Base-by-base conservation (phyloP, 352 stramenopile genomes). In the Pythium guiyangense region DNA sequence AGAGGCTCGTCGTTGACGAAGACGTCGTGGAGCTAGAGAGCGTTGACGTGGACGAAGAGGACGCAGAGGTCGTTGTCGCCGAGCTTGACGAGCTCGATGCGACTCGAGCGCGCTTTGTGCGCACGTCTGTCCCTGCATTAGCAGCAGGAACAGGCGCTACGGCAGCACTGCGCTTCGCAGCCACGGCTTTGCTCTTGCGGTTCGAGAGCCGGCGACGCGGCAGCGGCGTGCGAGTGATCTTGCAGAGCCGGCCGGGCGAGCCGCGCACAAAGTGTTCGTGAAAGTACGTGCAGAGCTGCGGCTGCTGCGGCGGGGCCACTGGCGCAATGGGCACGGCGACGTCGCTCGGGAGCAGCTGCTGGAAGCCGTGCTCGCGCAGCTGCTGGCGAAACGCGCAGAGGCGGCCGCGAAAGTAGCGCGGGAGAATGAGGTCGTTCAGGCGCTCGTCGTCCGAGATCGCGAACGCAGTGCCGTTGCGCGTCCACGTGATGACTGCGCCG, bases 311-410 rank as follows among this genome's bases (percentile, higher is more conserved):
- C 48, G 54, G 27, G 9, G 55, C 47, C 2, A 61, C 46, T 5
- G 48, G 55, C 26, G 55, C 20, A 18, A 61, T 54, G 0, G 55
- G 47, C 47, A 42, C 48, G 18, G 44, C 29, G 12, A 8, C 56
- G 35, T 18, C 45, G 26, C 25, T 62, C 27, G 9, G 12, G 2
- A 67, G 58, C 11, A 67, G 62, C 26, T 61, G 53, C 45, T 63
- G 37, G 45, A 92, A 92, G 35, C 74, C 78, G 65, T 92, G 81
- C 40, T 90, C 79, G 11, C 67, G 63, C 14, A 92, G 59, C 56
- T 92, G 81, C 63, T 92, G 81, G 17, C 62, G 74, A 62, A 92
- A 90, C 11, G 75, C 69, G 39, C 66, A 77, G 2, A 90, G 60
- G 14, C 79, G 68, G 0, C 81, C 81, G 25, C 79, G 77, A 52